These are phyloP conservation scores for Byssochlamys sp. DNA, from an alignment of 2,329 filamentous ascomycete genomes.

Conservation along the genomic window DNA sequence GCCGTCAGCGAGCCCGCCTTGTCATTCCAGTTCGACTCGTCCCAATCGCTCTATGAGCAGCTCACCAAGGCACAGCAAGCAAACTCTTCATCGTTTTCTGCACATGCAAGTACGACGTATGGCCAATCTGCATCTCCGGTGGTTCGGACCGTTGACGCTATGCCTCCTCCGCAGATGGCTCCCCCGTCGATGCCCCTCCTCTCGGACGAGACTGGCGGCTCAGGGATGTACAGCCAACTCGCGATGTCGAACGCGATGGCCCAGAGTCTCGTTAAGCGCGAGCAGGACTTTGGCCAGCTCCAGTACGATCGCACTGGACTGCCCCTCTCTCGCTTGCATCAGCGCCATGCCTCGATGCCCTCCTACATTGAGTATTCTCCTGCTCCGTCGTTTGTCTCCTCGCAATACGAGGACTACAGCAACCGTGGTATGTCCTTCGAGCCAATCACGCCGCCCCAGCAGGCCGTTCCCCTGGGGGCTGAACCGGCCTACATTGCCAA, in stretches of 20 bases:
- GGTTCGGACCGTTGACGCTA: constrained; percentile 75
- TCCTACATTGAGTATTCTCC: constrained; percentile 97
- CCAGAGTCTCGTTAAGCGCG: constrained; percentile 72
- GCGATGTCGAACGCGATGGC: constrained; percentile 58
- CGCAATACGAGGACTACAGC: constrained; percentile 95
- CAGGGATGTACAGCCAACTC: constrained; percentile 64
- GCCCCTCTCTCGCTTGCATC: constrained; percentile 70
- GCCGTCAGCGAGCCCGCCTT: constrained; percentile 93
- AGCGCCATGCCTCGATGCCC: constrained; percentile 96
- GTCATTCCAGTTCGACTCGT: constrained; percentile 98
- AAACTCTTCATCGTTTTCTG: constrained; percentile 92
- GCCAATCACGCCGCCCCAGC: constrained; percentile 90
- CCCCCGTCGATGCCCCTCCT: constrained; percentile 50
- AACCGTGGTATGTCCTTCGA: constrained; percentile 92
- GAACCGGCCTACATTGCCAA: constrained; percentile 97
- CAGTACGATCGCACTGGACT: constrained; percentile 91
- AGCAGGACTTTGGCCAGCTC: constrained; percentile 69
- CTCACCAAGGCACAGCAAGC: constrained; percentile 98
- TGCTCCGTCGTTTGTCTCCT: constrained; percentile 95
- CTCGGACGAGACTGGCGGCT: constrained; percentile 53
- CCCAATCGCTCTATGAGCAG: constrained; percentile 97
- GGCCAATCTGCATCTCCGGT: constrained; percentile 75
- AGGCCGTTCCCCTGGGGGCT: constrained; percentile 66
- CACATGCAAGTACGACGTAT: constrained; percentile 57
- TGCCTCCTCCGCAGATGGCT: constrained; percentile 84